phyloP scores from a whole-genome alignment of 192 early-diverging fungal species.

The Linnemannia hyalina region DNA sequence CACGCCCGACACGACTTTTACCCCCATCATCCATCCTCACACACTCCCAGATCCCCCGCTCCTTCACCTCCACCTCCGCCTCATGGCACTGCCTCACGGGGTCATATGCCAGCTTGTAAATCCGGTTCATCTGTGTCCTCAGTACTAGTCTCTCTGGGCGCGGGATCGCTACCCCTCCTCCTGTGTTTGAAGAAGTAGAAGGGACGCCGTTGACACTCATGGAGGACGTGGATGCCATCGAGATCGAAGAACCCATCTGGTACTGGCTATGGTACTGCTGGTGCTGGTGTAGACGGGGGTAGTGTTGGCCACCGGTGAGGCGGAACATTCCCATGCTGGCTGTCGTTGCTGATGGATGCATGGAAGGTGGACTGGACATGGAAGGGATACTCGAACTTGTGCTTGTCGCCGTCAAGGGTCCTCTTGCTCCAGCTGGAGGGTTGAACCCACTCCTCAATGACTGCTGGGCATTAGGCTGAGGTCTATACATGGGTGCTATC shows the following conservation, averaged over 20 bases:
- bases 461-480: not conserved
- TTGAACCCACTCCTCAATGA: not conserved
- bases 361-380: not conserved
- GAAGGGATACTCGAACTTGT: not conserved
- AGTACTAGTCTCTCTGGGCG: conserved; percentile 41
- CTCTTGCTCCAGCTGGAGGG: not conserved
- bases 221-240: conserved; percentile 32
- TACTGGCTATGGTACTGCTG: conserved; percentile 14
- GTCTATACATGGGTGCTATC: not conserved
- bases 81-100: conserved; percentile 47
- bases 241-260: conserved; percentile 17
- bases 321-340: not conserved
- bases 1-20: conserved; percentile 39
- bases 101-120: conserved; percentile 41
- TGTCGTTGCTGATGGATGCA: not conserved
- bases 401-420: not conserved
- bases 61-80: conserved; percentile 41
- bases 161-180: not conserved
- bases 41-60: conserved; percentile 50
- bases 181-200: not conserved
- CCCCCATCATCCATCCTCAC: conserved; percentile 54
- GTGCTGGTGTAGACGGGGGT: not conserved
- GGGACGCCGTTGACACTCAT: conserved; percentile 4
- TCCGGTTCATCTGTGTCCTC: conserved; percentile 45
- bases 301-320: not conserved